Evolutionary conservation across 2,329 filamentous ascomycete genomes (phyloP).

Genomic region (Ceratocystis huliohia): DNA sequence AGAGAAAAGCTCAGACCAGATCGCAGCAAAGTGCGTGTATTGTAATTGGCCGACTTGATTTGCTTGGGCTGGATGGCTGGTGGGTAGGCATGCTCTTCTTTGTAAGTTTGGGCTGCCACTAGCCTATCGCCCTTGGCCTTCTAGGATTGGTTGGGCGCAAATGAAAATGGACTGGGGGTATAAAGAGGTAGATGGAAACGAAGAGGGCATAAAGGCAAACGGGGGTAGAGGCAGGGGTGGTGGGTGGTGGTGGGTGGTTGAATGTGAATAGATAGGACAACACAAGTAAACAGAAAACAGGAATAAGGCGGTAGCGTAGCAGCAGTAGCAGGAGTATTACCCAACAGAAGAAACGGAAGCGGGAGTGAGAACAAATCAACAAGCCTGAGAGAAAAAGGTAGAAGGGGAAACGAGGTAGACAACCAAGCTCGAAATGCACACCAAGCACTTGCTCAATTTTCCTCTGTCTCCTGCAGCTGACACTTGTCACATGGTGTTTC

Average conservation of each 20-base stretch:
- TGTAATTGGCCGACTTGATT: not conserved
- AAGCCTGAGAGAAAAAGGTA: not conserved
- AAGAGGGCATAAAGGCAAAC: not conserved
- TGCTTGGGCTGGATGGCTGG: slow-evolving; percentile 8
- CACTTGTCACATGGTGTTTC: slow-evolving; percentile 1
- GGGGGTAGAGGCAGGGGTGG: not conserved
- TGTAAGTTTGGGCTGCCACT: slow-evolving; percentile 17
- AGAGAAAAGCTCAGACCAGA: slow-evolving; percentile 4
- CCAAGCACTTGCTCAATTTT: not conserved
- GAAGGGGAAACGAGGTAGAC: not conserved
- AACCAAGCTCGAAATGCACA: not conserved
- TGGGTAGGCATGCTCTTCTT: not conserved
- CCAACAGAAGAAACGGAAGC: not conserved
- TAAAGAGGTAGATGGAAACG: not conserved
- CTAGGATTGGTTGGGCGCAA: slow-evolving; percentile 18
- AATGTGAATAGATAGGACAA: not conserved
- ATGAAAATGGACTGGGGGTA: slow-evolving; percentile 4
- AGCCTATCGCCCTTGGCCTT: slow-evolving; percentile 3
- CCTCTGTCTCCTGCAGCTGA: slow-evolving; percentile 1
- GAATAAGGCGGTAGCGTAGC: not conserved
- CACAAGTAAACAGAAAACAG: not conserved
- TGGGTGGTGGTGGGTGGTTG: not conserved
- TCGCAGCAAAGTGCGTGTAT: not conserved
- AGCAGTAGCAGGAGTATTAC: not conserved
- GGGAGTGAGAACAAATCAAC: not conserved